Base-by-base conservation (phyloP, 345 rosid species). In the Pseudoturritis turrita region DNA sequence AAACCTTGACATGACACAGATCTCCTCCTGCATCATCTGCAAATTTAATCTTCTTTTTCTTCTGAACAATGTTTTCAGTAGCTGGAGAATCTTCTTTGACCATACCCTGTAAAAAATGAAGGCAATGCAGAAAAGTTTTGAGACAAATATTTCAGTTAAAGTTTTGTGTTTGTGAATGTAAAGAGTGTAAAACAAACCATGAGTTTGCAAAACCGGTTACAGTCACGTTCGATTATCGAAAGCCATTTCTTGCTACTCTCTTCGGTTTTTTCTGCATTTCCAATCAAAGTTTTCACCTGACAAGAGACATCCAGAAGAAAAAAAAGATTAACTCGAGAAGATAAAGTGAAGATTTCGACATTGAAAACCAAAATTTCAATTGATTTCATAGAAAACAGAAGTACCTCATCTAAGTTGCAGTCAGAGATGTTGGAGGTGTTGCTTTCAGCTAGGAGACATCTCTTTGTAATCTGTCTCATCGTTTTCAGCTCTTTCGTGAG, bases 1-100 rank as follows among this genome's bases (percentile, higher is more conserved):
- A 84, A 55, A 87, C 82, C 83, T 83, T 89, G 77, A 94, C 82
- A 73, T 94, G 85, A 52, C 91, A 89, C 26, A 93, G 88, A 74
- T 83, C 75, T 65, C 89, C 91, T 45, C 98, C 97, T 36, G 84
- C 88, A 78, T 94, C 98, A 59, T 94, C 97, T 14, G 98, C 96
- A 74, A 94, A 94, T 31, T 61, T 80, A 35, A 94, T 90, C 85
- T 87, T 90, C 81, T 79, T 90, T 51, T 81, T 81, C 85, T 80
- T 78, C 72, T 78, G 81, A 58, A 23, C 77, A 56, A 41, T 35
- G 63, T 78, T 76, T 59, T 73, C 77, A 19, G 80, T 36, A 46
- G 60, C 68, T 40, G 77, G 22, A 65, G 77, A 51, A 41, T 75
- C 65, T 5, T 77, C 82, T 62, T 61, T 83, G 3, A 84, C 77